Evolutionary conservation across 163 green algal genomes (phyloP), one percentile per base, ranked within the genome.

Genomic region (Prototheca cutis): DNA sequence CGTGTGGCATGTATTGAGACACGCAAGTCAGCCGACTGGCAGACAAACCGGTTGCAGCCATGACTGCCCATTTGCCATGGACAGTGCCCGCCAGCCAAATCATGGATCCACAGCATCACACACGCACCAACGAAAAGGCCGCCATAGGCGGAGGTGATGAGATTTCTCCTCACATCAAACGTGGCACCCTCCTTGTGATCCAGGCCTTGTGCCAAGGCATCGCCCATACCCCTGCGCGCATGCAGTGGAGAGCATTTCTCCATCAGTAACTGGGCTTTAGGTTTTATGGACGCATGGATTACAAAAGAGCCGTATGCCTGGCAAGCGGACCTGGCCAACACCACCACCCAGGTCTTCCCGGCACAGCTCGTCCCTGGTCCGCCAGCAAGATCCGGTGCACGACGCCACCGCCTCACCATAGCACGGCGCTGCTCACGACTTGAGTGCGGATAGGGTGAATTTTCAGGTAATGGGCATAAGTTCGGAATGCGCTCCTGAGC

Each of bases 201-300:
- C 7, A 86, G 27, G 2, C 68, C 60, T 48, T 86, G 79, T 4
- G 73, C 79, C 53, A 84, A 55, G 18, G 62, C 28, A 31, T 86
- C 79, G 32, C 79, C 67, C 3, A 54, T 13, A 28, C 68, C 70
- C 76, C 63, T 70, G 63, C 30, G 8, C 18, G n/a, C n/a, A n/a
- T n/a, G n/a, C n/a, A n/a, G n/a, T n/a, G n/a, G n/a, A n/a, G n/a
- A n/a, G n/a, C n/a, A n/a, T n/a, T n/a, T n/a, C n/a, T 51, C 10
- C 23, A 51, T 0, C 18, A 51, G 17, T n/a, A 17, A 30, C 18
- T 21, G 34, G 23, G 23, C 7, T 45, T 13, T 13, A 28, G 17
- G n/a, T n/a, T n/a, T n/a, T n/a, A n/a, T n/a, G n/a, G n/a, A n/a
- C n/a, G n/a, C n/a, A n/a, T n/a, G n/a, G n/a, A n/a, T n/a, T n/a